Evolutionary conservation across 306 rosid genomes (phyloP).

Genomic region (Prunus fruticosa): DNA sequence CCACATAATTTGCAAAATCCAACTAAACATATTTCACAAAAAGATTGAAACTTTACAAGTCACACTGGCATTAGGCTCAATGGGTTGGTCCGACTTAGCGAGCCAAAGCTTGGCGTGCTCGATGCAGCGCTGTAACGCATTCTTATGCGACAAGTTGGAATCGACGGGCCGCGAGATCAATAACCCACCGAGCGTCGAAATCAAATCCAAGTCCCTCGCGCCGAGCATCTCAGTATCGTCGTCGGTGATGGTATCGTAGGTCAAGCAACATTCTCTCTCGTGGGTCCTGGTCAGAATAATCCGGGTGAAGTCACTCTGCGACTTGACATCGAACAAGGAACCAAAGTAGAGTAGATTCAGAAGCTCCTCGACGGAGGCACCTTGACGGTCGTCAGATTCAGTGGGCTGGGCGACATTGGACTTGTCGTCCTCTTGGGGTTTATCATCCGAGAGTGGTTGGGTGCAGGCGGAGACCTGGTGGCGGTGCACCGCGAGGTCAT

Average conservation of each 20-base stretch:
- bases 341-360: constrained; percentile 86
- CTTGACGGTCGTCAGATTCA: constrained; percentile 18
- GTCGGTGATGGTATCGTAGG: constrained; percentile 91
- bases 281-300: constrained; percentile 83
- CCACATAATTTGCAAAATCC: neutral
- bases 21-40: neutral
- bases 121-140: constrained; percentile 70
- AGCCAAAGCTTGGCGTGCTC: constrained; percentile 96
- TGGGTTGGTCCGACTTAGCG: constrained; percentile 53
- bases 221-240: constrained; percentile 93
- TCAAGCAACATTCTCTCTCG: constrained; percentile 90
- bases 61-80: constrained; percentile 56
- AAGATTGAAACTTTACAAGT: constrained; percentile 50
- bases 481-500: constrained; percentile 39
- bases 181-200: constrained; percentile 57
- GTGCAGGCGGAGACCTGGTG: constrained; percentile 31
- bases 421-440: constrained; percentile 1
- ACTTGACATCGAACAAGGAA: constrained; percentile 78
- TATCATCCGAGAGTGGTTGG: constrained; percentile 11
- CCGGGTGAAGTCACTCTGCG: constrained; percentile 82
- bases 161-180: constrained; percentile 77
- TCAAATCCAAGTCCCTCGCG: constrained; percentile 80
- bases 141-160: constrained; percentile 81
- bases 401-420: neutral
- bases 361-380: constrained; percentile 57